phyloP scores from a whole-genome alignment of 352 stramenopile species.

The Phytophthora rubi region DNA sequence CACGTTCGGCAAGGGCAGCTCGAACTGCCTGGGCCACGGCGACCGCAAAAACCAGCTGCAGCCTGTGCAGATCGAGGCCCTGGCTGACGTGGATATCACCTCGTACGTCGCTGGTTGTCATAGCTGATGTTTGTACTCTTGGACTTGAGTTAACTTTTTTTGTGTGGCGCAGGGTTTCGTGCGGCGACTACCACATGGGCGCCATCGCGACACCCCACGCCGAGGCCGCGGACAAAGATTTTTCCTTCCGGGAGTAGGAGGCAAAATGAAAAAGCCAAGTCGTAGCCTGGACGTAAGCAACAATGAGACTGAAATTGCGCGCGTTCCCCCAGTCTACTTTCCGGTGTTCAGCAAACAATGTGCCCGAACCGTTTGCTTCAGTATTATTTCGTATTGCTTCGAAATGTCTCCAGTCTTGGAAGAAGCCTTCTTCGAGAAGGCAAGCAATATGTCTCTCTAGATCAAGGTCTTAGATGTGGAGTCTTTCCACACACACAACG shows the following conservation, averaged over 20 bases:
- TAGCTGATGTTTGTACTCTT: background rate
- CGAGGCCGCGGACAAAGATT: slow-evolving; percentile 81
- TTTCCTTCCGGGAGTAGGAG: slow-evolving; percentile 72
- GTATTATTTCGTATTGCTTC: no score
- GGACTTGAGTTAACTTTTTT: slow-evolving; percentile 7
- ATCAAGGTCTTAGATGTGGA: no score
- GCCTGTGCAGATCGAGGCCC: slow-evolving; percentile 74
- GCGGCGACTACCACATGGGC: slow-evolving; percentile 89
- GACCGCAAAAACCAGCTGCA: slow-evolving; percentile 91
- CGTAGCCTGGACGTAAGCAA: slow-evolving; percentile 25
- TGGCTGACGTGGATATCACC: slow-evolving; percentile 66
- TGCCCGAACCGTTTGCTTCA: no score
- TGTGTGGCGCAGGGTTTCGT: slow-evolving; percentile 60
- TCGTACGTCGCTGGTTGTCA: slow-evolving; percentile 47
- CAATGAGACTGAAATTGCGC: slow-evolving; percentile 12
- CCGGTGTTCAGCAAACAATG: no score
- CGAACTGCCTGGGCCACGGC: slow-evolving; percentile 89
- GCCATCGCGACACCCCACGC: slow-evolving; percentile 76
- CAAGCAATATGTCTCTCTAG: no score
- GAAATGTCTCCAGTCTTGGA: no score
- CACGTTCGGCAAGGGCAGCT: slow-evolving; percentile 89
- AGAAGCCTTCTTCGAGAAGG: no score
- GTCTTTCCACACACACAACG: no score
- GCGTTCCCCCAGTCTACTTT: background rate
- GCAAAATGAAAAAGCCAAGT: slow-evolving; percentile 2